A percentile compares a stretch with the other conserved stretches of the same genome.
Evolutionary conservation across 2,329 filamentous ascomycete genomes (phyloP).

Genomic region (Microcera coccophila): DNA sequence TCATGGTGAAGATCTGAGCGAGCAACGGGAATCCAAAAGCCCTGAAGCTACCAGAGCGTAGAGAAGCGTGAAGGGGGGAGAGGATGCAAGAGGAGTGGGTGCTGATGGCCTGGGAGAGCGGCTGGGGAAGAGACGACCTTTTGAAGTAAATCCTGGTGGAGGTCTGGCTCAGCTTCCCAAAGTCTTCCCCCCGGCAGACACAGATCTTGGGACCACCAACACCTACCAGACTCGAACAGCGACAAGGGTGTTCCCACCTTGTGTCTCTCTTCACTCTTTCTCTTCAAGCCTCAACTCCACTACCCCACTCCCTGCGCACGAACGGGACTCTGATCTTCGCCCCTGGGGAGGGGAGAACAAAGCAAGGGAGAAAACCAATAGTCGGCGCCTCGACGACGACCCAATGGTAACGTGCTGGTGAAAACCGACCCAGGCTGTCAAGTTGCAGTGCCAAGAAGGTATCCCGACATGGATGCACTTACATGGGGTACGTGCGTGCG

Average conservation of each 20-base stretch:
- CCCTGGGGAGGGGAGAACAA: not conserved
- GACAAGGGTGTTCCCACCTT: not conserved
- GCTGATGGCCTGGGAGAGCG: constrained; percentile 17
- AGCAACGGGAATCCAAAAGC: not conserved
- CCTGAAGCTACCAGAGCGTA: not conserved
- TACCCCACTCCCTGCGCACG: constrained; percentile 14
- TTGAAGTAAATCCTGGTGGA: constrained; percentile 13
- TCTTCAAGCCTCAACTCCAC: constrained; percentile 14
- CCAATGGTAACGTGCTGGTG: not conserved
- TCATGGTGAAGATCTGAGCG: not conserved
- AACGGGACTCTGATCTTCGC: constrained; percentile 24
- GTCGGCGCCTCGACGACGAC: not conserved
- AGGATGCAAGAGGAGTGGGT: constrained; percentile 9
- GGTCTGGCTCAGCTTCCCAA: too few relatives aligned
- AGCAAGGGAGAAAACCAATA: not conserved
- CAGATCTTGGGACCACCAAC: not conserved
- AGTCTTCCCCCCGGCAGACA: too few relatives aligned
- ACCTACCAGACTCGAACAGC: too few relatives aligned
- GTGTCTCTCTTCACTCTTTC: too few relatives aligned
- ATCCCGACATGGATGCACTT: not conserved
- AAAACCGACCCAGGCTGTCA: not conserved
- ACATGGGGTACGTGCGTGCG: not conserved
- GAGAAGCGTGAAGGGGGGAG: constrained; percentile 1
- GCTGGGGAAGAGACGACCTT: constrained; percentile 13
- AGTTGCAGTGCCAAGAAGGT: not conserved